A percentile compares a stretch with the other conserved stretches of the same genome.
phyloP scores from a whole-genome alignment of 306 rosid genomes.

The Quercus rubra region DNA sequence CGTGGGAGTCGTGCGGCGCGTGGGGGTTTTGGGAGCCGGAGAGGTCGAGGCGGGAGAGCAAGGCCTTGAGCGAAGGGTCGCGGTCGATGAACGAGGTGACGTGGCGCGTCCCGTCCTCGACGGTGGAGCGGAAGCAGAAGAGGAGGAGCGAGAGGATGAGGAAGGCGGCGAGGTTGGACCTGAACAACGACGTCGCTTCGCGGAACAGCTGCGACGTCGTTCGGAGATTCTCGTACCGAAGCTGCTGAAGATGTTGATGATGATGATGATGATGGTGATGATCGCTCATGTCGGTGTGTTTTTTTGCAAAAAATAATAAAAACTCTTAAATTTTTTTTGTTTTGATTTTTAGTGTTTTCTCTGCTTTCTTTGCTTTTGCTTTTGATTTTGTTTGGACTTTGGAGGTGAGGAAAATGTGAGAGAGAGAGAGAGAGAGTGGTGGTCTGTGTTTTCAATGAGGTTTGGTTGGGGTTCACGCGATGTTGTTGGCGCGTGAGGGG shows the following conservation, averaged over 20 bases:
- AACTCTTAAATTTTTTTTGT: too few species aligned
- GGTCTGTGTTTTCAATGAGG: not conserved
- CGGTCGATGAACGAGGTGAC: constrained; percentile 81
- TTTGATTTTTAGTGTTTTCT: constrained; percentile 18
- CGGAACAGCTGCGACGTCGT: constrained; percentile 47
- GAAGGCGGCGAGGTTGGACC: constrained; percentile 53
- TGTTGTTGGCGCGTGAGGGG: not conserved
- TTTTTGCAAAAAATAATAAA: too few species aligned
- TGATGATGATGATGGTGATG: not conserved
- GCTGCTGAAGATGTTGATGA: too few species aligned
- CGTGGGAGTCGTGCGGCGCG: constrained; percentile 10
- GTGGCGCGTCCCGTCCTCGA: constrained; percentile 64
- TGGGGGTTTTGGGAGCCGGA: constrained; percentile 16
- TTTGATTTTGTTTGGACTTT: too few species aligned
- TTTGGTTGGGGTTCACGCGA: not conserved
- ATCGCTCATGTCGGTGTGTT: constrained; percentile 23
- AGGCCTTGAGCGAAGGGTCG: constrained; percentile 70
- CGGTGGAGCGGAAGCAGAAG: constrained; percentile 67
- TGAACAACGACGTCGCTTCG: constrained; percentile 45
- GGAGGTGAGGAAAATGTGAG: not conserved
- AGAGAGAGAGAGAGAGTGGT: not conserved
- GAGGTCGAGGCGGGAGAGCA: constrained; percentile 80
- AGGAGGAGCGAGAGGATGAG: constrained; percentile 75
- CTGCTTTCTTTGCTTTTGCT: not conserved
- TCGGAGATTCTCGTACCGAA: constrained; percentile 62